phyloP scores from a whole-genome alignment of 768 basidiomycete genomes.

The Rhodosporidiobolus odoratus region DNA sequence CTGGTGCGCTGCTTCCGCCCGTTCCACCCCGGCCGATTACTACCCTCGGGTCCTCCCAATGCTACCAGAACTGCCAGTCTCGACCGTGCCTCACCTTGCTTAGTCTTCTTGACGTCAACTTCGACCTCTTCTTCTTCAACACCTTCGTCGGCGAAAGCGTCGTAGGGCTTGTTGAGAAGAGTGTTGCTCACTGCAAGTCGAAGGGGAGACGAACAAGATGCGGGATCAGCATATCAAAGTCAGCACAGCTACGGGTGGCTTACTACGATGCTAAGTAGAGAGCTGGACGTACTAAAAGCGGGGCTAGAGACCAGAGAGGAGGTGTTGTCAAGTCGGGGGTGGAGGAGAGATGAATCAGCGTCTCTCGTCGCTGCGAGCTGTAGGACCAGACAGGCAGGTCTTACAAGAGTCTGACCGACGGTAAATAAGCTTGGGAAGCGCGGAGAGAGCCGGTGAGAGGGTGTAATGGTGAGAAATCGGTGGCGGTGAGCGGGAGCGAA shows the following conservation, averaged over 20 bases:
- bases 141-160: constrained; percentile 40
- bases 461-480: neutral
- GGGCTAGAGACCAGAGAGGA: neutral
- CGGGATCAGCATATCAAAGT: neutral
- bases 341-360: neutral
- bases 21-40: too few relatives aligned
- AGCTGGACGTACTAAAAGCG: neutral
- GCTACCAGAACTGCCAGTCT: too few relatives aligned
- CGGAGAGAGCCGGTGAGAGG: neutral
- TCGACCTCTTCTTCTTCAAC: constrained; percentile 34
- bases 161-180: constrained; percentile 41
- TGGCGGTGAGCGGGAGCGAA: neutral
- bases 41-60: neutral
- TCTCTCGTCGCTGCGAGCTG: neutral
- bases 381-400: neutral
- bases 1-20: too few relatives aligned
- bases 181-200: constrained; percentile 24
- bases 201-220: too few relatives aligned
- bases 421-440: neutral
- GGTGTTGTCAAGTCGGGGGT: neutral
- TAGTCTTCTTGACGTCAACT: constrained; percentile 29
- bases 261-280: neutral
- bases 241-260: neutral
- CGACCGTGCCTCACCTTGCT: constrained; percentile 17
- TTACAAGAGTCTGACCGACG: neutral